phyloP scores from a whole-genome alignment of 1,284 basidiomycete genomes.

The Anthracocystis panici-leucophaei region DNA sequence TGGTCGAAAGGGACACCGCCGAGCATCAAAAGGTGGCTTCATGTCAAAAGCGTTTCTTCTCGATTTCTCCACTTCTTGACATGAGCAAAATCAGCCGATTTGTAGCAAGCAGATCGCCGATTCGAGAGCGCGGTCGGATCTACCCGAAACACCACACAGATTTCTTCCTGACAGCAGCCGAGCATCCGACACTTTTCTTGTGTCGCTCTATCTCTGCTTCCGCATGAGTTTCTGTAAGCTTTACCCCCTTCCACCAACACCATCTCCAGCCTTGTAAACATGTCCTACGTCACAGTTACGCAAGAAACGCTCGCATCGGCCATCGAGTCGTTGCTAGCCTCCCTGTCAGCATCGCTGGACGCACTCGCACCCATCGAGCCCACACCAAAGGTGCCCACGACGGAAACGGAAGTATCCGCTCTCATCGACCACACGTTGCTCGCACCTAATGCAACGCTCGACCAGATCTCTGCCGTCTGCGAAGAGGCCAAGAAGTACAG shows the following conservation, averaged over 20 bases:
- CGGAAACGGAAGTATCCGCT: constrained; percentile 35
- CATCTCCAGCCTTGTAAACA: neutral
- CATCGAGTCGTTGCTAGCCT: constrained; percentile 30
- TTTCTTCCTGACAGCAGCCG: constrained; percentile 14
- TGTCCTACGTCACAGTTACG: constrained; percentile 14
- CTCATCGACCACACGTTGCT: constrained; percentile 67
- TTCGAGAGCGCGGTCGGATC: constrained; percentile 1
- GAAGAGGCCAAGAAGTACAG: constrained; percentile 48
- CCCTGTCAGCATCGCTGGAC: constrained; percentile 18
- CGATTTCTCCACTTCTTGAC: constrained; percentile 23
- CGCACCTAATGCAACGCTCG: constrained; percentile 52
- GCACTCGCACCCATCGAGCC: constrained; percentile 31
- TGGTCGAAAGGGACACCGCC: neutral
- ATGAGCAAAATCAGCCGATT: constrained; percentile 16
- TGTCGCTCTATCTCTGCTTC: neutral
- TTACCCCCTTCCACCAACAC: constrained; percentile 1
- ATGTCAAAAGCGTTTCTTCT: constrained; percentile 9
- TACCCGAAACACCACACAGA: constrained; percentile 10
- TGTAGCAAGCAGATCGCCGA: constrained; percentile 6
- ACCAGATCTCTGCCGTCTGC: constrained; percentile 49
- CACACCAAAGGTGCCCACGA: constrained; percentile 32
- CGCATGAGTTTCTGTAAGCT: neutral
- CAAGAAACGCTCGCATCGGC: constrained; percentile 27
- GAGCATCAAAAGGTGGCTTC: neutral
- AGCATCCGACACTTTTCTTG: constrained; percentile 19